Base-by-base conservation (phyloP, 176 grass and related monocot species). In the Hyparrhenia diplandra region DNA sequence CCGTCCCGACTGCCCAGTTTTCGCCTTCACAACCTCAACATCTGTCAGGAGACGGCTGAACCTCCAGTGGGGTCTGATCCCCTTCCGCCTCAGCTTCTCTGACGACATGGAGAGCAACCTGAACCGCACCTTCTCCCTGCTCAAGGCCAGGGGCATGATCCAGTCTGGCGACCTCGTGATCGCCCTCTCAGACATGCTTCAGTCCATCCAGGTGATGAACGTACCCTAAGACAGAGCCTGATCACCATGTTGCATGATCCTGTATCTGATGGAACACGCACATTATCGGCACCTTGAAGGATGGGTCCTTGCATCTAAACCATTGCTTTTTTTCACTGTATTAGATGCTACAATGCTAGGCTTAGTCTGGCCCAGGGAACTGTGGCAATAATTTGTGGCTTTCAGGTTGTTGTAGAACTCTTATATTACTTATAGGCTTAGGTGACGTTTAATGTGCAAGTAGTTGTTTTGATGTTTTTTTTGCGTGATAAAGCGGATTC, bases 131-230 rank as follows among this genome's bases (percentile, higher is more conserved):
- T 99, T 99, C 69, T 83, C 92, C 17, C 82, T 99, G 79, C 90
- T 99, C 76, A 99, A 95, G 89, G 89, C 96, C 63, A 90, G 92
- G 85, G 96, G 92, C 71, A 99, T 99, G 96, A 82, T 95, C 73
- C 87, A 89, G 80, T 88, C 96, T 0, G 96, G 96, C 0, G 96
- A 99, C 85, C 82, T 99, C 13, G 90, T 99, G 69, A 95, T 99
- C 5, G 96, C 96, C 0, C 87, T 99, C 68, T 99, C 90, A 13
- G 96, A 99, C 74, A 95, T 89, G 90, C 76, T 93, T 57, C 96
- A 99, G 82, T 99, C 96, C n/a, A 99, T 99, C 78, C 96, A 99
- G 80, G 92, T 99, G 68, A 99, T 99, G 96, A 95, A 95, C 46
- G 92, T 99, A 31, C 96, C 96, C 1, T 99, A 28, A 72, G 83